A percentile compares a stretch with the other conserved stretches of the same genome.
phyloP scores from a whole-genome alignment of 139 green algal genomes.

The Spirogloea muscicola region DNA sequence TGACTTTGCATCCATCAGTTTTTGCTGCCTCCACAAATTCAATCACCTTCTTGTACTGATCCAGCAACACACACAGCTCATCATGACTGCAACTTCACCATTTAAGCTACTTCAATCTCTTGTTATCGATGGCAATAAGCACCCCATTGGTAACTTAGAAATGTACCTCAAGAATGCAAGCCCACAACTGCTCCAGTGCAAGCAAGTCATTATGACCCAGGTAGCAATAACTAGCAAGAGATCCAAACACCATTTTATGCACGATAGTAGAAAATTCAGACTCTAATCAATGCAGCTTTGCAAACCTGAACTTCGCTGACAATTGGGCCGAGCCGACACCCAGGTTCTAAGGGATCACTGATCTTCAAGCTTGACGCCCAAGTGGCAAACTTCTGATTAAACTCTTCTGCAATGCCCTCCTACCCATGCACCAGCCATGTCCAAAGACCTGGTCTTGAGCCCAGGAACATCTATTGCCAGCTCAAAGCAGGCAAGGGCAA shows the following conservation, averaged over 20 bases:
- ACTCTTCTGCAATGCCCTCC: constrained; percentile 58
- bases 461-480: neutral
- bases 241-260: too few relatives aligned
- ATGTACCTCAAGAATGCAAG: too few relatives aligned
- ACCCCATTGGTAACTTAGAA: too few relatives aligned
- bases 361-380: constrained; percentile 67
- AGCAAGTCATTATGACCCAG: too few relatives aligned
- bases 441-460: neutral
- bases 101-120: too few relatives aligned
- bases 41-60: constrained; percentile 64
- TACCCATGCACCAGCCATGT: too few relatives aligned
- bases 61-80: neutral
- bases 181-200: too few relatives aligned
- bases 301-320: constrained; percentile 50
- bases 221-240: too few relatives aligned
- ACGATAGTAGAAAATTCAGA: too few relatives aligned
- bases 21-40: constrained; percentile 58
- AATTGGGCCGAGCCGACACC: constrained; percentile 69
- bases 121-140: too few relatives aligned
- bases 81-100: too few relatives aligned
- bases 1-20: constrained; percentile 65
- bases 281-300: too few relatives aligned
- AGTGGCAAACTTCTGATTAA: constrained; percentile 64
- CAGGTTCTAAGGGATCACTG: constrained; percentile 61
- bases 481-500: neutral